phyloP scores from a whole-genome alignment of 345 rosid genomes.

The Rhodamnia rubescens region DNA sequence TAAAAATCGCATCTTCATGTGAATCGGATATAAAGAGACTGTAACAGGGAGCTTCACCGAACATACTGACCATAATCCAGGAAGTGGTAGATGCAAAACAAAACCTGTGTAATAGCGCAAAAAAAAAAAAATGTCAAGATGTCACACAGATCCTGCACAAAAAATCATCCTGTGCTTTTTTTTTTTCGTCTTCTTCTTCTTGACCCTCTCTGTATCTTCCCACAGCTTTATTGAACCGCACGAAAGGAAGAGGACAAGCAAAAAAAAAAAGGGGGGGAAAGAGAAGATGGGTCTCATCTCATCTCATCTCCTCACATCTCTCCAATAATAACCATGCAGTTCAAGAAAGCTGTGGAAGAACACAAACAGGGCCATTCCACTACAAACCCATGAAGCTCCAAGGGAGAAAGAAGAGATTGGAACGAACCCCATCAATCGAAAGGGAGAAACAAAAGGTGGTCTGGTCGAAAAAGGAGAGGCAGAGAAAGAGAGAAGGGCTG shows the following conservation, averaged over 20 bases:
- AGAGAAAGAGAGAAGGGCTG: background rate
- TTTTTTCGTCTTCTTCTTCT: background rate
- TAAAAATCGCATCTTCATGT: background rate
- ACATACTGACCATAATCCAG: background rate
- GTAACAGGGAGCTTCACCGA: background rate
- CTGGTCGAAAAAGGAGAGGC: background rate
- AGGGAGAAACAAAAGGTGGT: background rate
- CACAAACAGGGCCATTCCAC: constrained; percentile 56
- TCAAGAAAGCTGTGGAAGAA: constrained; percentile 99
- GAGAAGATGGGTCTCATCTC: background rate
- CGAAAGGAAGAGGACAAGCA: background rate
- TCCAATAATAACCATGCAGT: constrained; percentile 34
- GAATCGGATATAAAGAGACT: background rate
- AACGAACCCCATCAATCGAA: background rate
- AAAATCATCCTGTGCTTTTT: background rate
- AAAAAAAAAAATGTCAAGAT: background rate
- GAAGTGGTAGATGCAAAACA: background rate
- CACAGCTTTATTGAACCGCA: constrained; percentile 99
- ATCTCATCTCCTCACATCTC: background rate
- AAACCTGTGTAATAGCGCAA: background rate
- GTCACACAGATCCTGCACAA: background rate
- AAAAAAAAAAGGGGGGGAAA: background rate
- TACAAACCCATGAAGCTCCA: background rate
- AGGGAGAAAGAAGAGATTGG: background rate
- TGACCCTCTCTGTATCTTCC: constrained; percentile 75